Evolutionary conservation across 352 stramenopile species (phyloP).

Genomic region (Thalassiosira livingstoniorum): DNA sequence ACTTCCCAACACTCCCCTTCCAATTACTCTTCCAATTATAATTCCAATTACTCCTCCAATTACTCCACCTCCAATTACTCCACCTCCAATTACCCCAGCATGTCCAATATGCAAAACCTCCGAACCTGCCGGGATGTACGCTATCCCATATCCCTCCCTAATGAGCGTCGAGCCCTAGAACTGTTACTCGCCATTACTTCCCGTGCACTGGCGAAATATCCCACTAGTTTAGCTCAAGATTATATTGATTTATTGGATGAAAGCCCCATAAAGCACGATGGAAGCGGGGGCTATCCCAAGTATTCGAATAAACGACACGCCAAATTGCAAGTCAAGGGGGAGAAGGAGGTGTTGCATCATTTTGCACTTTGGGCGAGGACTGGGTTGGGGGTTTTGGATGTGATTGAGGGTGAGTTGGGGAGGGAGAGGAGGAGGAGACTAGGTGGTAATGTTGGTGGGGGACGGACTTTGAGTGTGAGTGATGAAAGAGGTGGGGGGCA

Average conservation of each 20-base stretch:
- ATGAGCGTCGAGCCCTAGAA: constrained; percentile 84
- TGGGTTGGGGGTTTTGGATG: constrained; percentile 73
- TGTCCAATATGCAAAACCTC: no score
- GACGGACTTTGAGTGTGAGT: constrained; percentile 9
- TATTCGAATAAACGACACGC: constrained; percentile 88
- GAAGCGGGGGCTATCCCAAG: no score
- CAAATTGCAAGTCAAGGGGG: constrained; percentile 87
- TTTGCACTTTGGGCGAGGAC: constrained; percentile 78
- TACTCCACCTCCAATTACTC: background rate
- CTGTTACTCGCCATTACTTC: constrained; percentile 74
- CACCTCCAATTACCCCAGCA: background rate
- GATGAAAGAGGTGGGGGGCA: background rate
- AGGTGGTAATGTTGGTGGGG: constrained; percentile 27
- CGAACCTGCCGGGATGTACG: constrained; percentile 80
- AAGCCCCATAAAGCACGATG: no score
- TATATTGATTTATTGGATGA: constrained; percentile 72
- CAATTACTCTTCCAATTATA: background rate
- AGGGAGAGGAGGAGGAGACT: constrained; percentile 58
- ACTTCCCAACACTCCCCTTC: background rate
- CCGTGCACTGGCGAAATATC: constrained; percentile 77
- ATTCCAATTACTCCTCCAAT: no score
- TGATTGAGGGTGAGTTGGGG: constrained; percentile 75
- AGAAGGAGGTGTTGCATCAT: constrained; percentile 89
- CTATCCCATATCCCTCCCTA: constrained; percentile 80
- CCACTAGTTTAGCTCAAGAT: constrained; percentile 86